Conservation (phyloP, 257 asterid species). For the Oldenlandia corymbosa region DNA sequence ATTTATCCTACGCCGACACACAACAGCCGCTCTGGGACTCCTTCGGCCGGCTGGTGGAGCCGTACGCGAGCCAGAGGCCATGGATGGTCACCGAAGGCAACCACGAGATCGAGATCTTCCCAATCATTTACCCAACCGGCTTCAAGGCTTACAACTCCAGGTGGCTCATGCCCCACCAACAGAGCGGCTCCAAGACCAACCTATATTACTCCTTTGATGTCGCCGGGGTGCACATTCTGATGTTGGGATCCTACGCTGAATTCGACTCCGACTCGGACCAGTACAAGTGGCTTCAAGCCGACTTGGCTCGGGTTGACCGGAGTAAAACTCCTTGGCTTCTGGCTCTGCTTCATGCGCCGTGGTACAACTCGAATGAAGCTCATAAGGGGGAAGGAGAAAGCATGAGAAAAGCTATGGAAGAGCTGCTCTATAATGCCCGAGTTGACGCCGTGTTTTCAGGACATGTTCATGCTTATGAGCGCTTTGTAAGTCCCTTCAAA, state of each 20-base stretch:
- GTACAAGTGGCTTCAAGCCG: slow-evolving; percentile 60
- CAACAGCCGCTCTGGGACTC: slow-evolving; percentile 84
- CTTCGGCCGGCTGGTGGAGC: slow-evolving; percentile 72
- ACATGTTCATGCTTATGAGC: slow-evolving; percentile 82
- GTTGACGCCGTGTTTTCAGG: slow-evolving; percentile 70
- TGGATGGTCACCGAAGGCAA: slow-evolving; percentile 95
- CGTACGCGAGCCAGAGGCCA: slow-evolving; percentile 58
- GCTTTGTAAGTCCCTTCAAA: slow-evolving; percentile 85
- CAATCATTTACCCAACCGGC: slow-evolving; percentile 46
- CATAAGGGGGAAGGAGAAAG: slow-evolving; percentile 77
- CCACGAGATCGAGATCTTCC: slow-evolving; percentile 70
- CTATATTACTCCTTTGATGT: slow-evolving; percentile 70
- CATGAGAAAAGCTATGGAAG: slow-evolving; percentile 70
- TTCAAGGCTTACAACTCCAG: slow-evolving; percentile 72
- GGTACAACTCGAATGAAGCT: slow-evolving; percentile 74
- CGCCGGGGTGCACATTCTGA: slow-evolving; percentile 51
- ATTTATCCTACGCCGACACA: slow-evolving; percentile 72
- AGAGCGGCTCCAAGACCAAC: slow-evolving; percentile 58
- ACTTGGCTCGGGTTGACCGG: slow-evolving; percentile 49
- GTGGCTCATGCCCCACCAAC: slow-evolving; percentile 70
- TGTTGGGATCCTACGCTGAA: slow-evolving; percentile 77
- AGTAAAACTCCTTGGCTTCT: slow-evolving; percentile 59
- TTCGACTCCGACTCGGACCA: slow-evolving; percentile 53
- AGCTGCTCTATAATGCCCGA: slow-evolving; percentile 43
- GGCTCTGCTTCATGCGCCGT: slow-evolving; percentile 65